Evolutionary conservation across 306 rosid species (phyloP).

Genomic region (Citrullus colocynthis): DNA sequence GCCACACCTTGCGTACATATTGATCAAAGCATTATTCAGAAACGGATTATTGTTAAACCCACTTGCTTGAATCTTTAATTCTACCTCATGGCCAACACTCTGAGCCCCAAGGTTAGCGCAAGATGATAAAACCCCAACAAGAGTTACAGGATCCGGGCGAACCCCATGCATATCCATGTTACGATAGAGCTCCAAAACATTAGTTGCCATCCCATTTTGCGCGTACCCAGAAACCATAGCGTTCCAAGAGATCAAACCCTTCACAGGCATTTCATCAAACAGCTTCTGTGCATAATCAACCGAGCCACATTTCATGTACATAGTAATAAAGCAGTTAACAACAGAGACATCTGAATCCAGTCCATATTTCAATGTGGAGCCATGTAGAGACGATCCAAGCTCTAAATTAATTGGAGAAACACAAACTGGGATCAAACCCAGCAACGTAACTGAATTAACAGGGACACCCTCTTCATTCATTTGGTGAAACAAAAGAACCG

Average conservation of each 20-base stretch:
- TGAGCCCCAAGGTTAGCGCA: slow-evolving; percentile 36
- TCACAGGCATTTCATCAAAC: slow-evolving; percentile 49
- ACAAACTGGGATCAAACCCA: slow-evolving; percentile 57
- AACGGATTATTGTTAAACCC: slow-evolving; percentile 28
- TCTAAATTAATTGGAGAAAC: slow-evolving; percentile 21
- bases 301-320: slow-evolving; percentile 68
- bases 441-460: slow-evolving; percentile 48
- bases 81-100: slow-evolving; percentile 26
- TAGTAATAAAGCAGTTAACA: slow-evolving; percentile 54
- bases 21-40: slow-evolving; percentile 28
- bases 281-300: slow-evolving; percentile 31
- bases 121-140: slow-evolving; percentile 39
- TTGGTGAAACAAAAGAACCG: slow-evolving; percentile 27
- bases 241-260: slow-evolving; percentile 78
- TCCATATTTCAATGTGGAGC: slow-evolving; percentile 33
- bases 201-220: slow-evolving; percentile 54
- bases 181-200: slow-evolving; percentile 50
- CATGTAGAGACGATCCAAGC: slow-evolving; percentile 45
- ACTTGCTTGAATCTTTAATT: slow-evolving; percentile 9
- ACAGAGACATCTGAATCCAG: slow-evolving; percentile 38
- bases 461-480: slow-evolving; percentile 37
- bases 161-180: slow-evolving; percentile 24
- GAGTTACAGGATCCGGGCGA: slow-evolving; percentile 29
- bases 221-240: slow-evolving; percentile 86
- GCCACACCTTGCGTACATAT: slow-evolving; percentile 43